Evolutionary conservation across 805 yeast genomes (phyloP), one percentile per base, ranked within the genome.

Genomic region (Starmerella floris): DNA sequence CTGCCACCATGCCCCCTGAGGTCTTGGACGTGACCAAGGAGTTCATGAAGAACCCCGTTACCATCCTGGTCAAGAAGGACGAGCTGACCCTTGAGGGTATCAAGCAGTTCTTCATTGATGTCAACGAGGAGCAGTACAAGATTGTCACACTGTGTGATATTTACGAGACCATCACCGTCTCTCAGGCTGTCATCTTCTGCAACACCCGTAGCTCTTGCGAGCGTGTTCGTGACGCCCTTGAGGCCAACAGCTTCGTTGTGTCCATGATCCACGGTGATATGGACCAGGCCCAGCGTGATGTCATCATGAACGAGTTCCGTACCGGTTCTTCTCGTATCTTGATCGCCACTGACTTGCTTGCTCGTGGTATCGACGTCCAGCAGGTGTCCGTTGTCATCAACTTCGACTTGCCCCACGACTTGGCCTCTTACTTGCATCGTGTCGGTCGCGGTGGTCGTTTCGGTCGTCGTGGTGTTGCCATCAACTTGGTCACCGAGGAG

Each of bases 371-470:
- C 53, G 97, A 87, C 68, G 95, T 87, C 42, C 97, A 87, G 69
- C 97, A 87, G 68, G 95, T 87, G 44, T 84, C 95, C 26, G 72
- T 88, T 38, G 97, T 87, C 51, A 83, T 87, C 53, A 87, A 87
- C 72, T 87, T 84, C 68, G 97, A 87, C 65, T 67, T 87, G 56
- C 96, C 96, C 35, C 71, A 76, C 53, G 81, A 79, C 69, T 77
- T 81, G 64, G 95, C 87, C 66, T 87, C 83, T 70, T 88, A 91
- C 64, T 81, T 88, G 58, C 98, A 88, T 69, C 76, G 98, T 69
- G 93, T 88, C 58, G 98, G 98, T 65, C 78, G 98, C 69, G 83
- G 94, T 56, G 98, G 98, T 59, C 79, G 98, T 66, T 88, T 88
- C 71, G 98, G 98, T 62, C 77, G 98, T 66, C 88, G 87, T 69